Base-by-base conservation (phyloP, 495 filamentous ascomycete genomes). In the Monascus purpureus region DNA sequence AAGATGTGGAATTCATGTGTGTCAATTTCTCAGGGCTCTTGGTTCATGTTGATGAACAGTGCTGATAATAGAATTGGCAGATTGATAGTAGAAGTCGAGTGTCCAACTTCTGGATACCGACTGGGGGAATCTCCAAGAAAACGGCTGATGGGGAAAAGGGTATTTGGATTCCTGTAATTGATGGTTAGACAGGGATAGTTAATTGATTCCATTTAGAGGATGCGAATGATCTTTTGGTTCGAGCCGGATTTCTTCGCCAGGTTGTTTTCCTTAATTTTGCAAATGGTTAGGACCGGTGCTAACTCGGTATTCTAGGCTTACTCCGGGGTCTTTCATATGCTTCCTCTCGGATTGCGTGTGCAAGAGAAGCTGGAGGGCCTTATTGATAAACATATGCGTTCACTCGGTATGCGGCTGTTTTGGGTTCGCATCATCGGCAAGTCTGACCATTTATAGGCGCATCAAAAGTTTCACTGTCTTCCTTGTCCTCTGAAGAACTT, bases 301-400 rank as follows among this genome's bases (percentile, higher is more conserved):
- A 17, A 40, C 31, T 24, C 2, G 17, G 16, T 17, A 20, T 14
- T 1, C 25, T 16, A 87, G 74, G 79, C 83, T 24, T 75, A 93
- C 41, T 71, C 88, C 3, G 92, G 90, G 4, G 70, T 97, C 20
- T 96, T 95, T 50, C 92, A 97, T 52, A 67, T 94, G 45, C 65
- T 97, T 6, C 90, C 90, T 1, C 62, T 97, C n/a, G 90, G 90
- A 2, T 64, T 82, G 22, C 67, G 83, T 18, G 83, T 96, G 0
- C 86, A 94, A 46, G 74, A 84, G 29, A 97, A 96, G 50, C 50
- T 96, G 17, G 84, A 95, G 43, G 50, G 51, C 3, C 59, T 95
- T 3, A 80, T 97, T 49, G 86, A 92, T 38, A 83, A 80, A 48
- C 75, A 94, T 48, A 96, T 97, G 90, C 60, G 65, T 17, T 62